Evolutionary conservation across 1,284 basidiomycete genomes (phyloP).

Genomic region (Anthracocystis walkeri): DNA sequence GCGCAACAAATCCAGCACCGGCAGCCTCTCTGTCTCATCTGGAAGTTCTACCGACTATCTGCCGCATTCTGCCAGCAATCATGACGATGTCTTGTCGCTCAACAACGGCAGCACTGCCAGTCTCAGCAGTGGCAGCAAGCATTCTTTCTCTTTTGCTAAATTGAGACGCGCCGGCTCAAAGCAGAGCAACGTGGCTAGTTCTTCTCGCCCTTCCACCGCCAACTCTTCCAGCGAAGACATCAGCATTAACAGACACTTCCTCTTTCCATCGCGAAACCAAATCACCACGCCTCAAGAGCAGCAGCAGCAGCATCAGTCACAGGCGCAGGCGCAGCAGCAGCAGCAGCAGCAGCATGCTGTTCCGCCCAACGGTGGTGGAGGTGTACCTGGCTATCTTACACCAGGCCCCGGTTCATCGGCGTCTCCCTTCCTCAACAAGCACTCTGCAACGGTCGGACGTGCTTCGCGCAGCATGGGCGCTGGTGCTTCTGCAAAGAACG

Average conservation of each 20-base stretch:
- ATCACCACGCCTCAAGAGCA: not conserved
- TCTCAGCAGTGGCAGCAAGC: constrained; percentile 33
- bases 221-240: constrained; percentile 38
- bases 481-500: constrained; percentile 24
- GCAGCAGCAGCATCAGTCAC: constrained; percentile 8
- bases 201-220: constrained; percentile 25
- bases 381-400: constrained; percentile 27
- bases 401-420: constrained; percentile 38
- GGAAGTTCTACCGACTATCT: constrained; percentile 28
- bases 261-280: constrained; percentile 13
- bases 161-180: constrained; percentile 19
- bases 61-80: constrained; percentile 9
- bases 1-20: constrained; percentile 32
- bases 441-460: constrained; percentile 43
- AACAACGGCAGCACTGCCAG: constrained; percentile 36
- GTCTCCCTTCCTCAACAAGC: constrained; percentile 52
- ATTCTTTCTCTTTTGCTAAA: constrained; percentile 38
- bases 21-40: constrained; percentile 28
- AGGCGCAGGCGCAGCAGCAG: not conserved
- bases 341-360: not conserved
- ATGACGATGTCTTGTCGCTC: constrained; percentile 21
- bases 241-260: constrained; percentile 14
- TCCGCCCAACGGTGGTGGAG: not conserved
- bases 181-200: constrained; percentile 5
- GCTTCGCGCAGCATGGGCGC: constrained; percentile 18